A percentile compares a stretch with the other conserved stretches of the same genome.
Conservation (phyloP, 805 yeast genomes). For the Ogataea nonfermentans region DNA sequence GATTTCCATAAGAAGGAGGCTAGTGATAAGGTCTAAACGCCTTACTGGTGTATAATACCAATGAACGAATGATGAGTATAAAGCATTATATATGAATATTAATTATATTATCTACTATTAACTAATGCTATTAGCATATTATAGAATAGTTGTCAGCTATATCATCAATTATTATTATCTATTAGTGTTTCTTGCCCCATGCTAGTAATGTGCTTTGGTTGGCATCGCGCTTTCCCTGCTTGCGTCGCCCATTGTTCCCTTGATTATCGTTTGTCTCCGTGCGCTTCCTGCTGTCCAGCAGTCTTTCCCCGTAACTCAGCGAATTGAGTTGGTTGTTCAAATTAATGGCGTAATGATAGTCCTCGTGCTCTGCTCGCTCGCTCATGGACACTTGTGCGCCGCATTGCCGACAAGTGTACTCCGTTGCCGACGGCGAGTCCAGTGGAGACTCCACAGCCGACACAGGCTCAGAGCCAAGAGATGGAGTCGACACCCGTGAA, state of each 20-base stretch:
- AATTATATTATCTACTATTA: no score
- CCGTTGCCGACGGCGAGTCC: not conserved
- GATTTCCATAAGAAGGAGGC: slow-evolving; percentile 24
- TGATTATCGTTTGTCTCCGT: not conserved
- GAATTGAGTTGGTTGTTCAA: slow-evolving; percentile 22
- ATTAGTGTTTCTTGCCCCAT: slow-evolving; percentile 7
- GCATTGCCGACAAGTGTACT: slow-evolving; percentile 20
- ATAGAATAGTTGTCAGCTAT: no score
- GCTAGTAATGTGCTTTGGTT: slow-evolving; percentile 5
- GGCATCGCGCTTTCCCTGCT: slow-evolving; percentile 2
- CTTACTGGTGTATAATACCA: slow-evolving; percentile 3
- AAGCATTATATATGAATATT: no score
- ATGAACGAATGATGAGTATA: slow-evolving; percentile 7
- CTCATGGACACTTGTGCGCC: slow-evolving; percentile 1
- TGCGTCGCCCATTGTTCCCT: not conserved
- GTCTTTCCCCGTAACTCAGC: slow-evolving; percentile 18
- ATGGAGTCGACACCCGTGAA: no score
- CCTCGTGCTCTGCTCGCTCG: slow-evolving; percentile 25
- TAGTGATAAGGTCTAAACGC: slow-evolving; percentile 2
- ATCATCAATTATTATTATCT: slow-evolving; percentile 21
- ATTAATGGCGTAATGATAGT: slow-evolving; percentile 30
- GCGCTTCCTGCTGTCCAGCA: slow-evolving; percentile 10
- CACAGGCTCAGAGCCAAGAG: no score
- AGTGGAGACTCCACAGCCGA: not conserved
- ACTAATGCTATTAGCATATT: not conserved